A percentile compares a stretch with the other conserved stretches of the same genome.
phyloP scores from a whole-genome alignment of 352 stramenopile species.

The Globisporangium paroecandrum region DNA sequence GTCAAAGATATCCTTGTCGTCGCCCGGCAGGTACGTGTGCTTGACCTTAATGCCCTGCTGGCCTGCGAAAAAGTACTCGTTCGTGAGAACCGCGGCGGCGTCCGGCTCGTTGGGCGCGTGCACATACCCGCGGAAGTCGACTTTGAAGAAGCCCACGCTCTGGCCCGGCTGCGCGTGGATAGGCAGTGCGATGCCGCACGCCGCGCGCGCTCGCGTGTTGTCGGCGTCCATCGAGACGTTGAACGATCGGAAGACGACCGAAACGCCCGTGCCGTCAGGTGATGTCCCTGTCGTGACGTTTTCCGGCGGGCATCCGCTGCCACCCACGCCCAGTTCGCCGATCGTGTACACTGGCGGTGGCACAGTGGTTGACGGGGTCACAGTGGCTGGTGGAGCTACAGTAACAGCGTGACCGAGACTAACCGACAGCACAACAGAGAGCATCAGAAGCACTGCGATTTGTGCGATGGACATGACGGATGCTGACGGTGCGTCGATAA shows the following conservation, averaged over 20 bases:
- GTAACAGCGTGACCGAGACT: neutral
- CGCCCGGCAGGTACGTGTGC: slow-evolving; percentile 15
- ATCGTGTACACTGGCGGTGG: slow-evolving; percentile 14
- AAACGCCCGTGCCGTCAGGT: slow-evolving; percentile 23
- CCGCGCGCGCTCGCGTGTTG: slow-evolving; percentile 7
- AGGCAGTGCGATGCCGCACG: slow-evolving; percentile 28
- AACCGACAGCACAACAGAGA: neutral
- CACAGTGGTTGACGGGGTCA: neutral
- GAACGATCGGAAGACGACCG: slow-evolving; percentile 28
- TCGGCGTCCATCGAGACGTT: neutral
- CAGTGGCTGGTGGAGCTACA: neutral
- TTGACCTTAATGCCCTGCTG: slow-evolving; percentile 18
- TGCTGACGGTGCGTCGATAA: neutral
- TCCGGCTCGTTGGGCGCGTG: slow-evolving; percentile 21
- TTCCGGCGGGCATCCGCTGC: slow-evolving; percentile 21
- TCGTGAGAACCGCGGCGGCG: slow-evolving; percentile 21
- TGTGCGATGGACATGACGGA: neutral
- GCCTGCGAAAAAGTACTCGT: slow-evolving; percentile 37
- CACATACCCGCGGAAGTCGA: slow-evolving; percentile 34
- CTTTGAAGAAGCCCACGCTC: slow-evolving; percentile 31
- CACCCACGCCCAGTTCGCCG: slow-evolving; percentile 16
- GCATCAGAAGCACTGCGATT: neutral
- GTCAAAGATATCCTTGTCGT: slow-evolving; percentile 25
- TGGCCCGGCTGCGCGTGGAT: slow-evolving; percentile 18
- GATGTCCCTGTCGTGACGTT: slow-evolving; percentile 11